Evolutionary conservation across 2,329 filamentous ascomycete species (phyloP).

Genomic region (Plenodomus lindquistii): DNA sequence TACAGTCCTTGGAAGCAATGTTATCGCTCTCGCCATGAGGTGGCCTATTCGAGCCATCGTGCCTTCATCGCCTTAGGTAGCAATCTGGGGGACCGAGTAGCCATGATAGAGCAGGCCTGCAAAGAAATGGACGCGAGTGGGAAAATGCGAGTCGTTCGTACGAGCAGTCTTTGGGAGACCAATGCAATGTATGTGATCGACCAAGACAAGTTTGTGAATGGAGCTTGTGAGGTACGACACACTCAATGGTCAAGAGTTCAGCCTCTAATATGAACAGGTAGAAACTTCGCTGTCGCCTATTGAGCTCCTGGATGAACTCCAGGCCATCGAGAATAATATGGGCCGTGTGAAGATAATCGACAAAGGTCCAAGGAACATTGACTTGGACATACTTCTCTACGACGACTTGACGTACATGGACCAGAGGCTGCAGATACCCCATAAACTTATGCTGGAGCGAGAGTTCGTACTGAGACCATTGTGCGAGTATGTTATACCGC

Average conservation of each 20-base stretch:
- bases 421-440: constrained; percentile 80
- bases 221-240: constrained; percentile 78
- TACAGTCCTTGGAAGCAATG: not conserved
- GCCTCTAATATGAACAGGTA: constrained; percentile 59
- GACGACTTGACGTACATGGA: constrained; percentile 67
- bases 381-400: constrained; percentile 89
- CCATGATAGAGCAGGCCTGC: constrained; percentile 84
- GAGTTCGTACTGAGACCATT: constrained; percentile 92
- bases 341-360: constrained; percentile 84
- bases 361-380: constrained; percentile 93
- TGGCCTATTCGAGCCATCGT: constrained; percentile 34
- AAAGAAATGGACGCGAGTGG: constrained; percentile 69
- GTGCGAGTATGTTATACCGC: constrained; percentile 63
- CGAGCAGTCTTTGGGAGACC: constrained; percentile 91
- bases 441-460: constrained; percentile 81
- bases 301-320: constrained; percentile 76
- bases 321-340: constrained; percentile 78
- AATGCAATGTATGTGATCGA: constrained; percentile 95
- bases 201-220: constrained; percentile 88
- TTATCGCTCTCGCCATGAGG: constrained; percentile 14
- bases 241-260: not conserved
- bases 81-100: constrained; percentile 85
- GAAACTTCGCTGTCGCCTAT: constrained; percentile 77
- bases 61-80: constrained; percentile 90
- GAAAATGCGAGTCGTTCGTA: constrained; percentile 74